Evolutionary conservation across 2,329 filamentous ascomycete genomes (phyloP).

Genomic region (Aureobasidium melanogenum): DNA sequence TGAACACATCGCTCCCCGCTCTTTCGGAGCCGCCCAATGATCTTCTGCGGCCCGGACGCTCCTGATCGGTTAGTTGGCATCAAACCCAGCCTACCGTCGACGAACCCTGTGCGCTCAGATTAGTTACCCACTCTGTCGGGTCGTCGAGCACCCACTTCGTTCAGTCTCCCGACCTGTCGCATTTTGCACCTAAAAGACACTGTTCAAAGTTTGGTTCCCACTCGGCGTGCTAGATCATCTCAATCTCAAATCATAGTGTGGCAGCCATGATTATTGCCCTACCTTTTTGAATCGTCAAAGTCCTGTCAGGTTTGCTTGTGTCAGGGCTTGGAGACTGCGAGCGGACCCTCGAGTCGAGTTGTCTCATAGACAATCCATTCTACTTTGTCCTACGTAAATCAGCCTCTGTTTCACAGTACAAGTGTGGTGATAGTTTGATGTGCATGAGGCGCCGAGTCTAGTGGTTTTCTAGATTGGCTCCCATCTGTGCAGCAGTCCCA

Average conservation of each 20-base stretch:
- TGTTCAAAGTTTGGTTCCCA: slow-evolving; percentile 5
- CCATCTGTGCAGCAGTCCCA: slow-evolving; percentile 10
- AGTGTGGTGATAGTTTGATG: slow-evolving; percentile 12
- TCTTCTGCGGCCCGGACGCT: slow-evolving; percentile 11
- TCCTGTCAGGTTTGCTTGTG: background rate
- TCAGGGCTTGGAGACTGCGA: background rate
- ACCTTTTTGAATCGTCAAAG: background rate
- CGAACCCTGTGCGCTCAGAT: slow-evolving; percentile 9
- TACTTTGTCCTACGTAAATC: slow-evolving; percentile 9
- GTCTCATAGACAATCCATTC: background rate
- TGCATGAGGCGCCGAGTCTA: slow-evolving; percentile 16
- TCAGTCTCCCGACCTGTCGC: slow-evolving; percentile 7
- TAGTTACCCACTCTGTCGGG: slow-evolving; percentile 6
- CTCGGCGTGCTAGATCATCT: background rate
- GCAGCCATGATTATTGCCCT: background rate
- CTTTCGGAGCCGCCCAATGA: slow-evolving; percentile 9
- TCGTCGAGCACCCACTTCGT: slow-evolving; percentile 2
- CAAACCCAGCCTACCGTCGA: slow-evolving; percentile 10
- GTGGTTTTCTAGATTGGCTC: slow-evolving; percentile 11
- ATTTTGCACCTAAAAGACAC: slow-evolving; percentile 1
- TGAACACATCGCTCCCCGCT: slow-evolving; percentile 7
- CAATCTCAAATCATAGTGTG: background rate
- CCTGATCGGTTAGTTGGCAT: slow-evolving; percentile 8
- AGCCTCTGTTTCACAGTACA: slow-evolving; percentile 14
- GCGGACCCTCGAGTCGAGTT: background rate